Base-by-base conservation (phyloP, 1,139 yeast genomes). In the Kodamaea suecica region DNA sequence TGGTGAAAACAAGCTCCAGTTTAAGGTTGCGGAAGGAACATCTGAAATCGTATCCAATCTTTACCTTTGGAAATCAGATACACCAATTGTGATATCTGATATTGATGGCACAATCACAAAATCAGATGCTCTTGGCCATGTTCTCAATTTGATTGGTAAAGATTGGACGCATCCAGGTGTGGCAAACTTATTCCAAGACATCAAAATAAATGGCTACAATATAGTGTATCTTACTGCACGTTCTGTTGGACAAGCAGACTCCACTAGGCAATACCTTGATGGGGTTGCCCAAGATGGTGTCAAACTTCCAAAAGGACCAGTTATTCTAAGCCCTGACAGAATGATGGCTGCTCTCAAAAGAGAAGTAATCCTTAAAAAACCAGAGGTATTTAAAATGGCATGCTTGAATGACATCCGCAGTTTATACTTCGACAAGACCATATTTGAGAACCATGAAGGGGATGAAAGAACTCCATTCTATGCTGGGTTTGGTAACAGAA, bases 121-220 rank as follows among this genome's bases (percentile, higher is more conserved):
- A 57, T 87, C 97, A 0, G 99, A 94, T 64, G 98, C 98, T 0
- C 67, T 94, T 49, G 99, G 99, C 4, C 99, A 94, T 61, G 94
- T 94, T 2, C 67, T 92, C 57, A 90, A 95, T 23, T 80, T 92
- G 76, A 69, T 94, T 32, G 99, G 99, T 2, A 76, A 88, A 47
- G 99, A 94, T 62, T 94, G 98, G 98, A 94, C 98, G 0, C 99
- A 94, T 56, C 77, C 81, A 1, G 99, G 98, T 16, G 98, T 94
- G 28, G 96, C 97, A 2, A 82, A 80, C 48, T 66, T 94, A 41
- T 94, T 90, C 57, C 80, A 79, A 17, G 98, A 94, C 57, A 92
- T 94, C 43, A 58, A 74, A 31, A 68, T 73, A 38, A 94, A 94
- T 55, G 98, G 98, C 1, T 94, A 92, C 64, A 88, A 92, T 53